Conservation (phyloP, 2,329 filamentous ascomycete genomes). For the Fusarium metavorans region DNA sequence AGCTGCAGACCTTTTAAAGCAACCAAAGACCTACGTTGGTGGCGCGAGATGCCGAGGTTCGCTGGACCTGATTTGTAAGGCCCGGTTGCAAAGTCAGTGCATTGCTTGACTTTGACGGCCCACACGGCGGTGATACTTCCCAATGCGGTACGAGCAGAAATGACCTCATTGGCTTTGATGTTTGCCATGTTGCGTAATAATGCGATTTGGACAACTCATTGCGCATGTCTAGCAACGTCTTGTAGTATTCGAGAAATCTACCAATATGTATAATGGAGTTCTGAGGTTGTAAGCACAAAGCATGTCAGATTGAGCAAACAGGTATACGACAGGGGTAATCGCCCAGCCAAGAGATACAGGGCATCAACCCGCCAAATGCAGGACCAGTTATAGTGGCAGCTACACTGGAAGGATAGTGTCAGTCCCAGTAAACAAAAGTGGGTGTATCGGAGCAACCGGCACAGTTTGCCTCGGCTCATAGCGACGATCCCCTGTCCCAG, state of each 20-base stretch:
- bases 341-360: neutral
- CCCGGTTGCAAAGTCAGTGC: slow-evolving; percentile 22
- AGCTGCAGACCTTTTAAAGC: neutral
- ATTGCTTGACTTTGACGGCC: slow-evolving; percentile 11
- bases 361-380: neutral
- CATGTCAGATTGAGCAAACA: neutral
- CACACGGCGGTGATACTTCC: slow-evolving; percentile 34
- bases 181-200: neutral
- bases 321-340: neutral
- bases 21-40: neutral
- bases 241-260: neutral
- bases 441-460: neutral
- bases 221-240: too few relatives aligned
- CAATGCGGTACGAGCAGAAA: slow-evolving; percentile 20
- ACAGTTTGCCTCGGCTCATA: neutral
- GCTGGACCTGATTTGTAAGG: slow-evolving; percentile 12
- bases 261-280: neutral
- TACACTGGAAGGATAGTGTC: neutral
- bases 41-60: slow-evolving; percentile 9
- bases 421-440: neutral
- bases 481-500: neutral
- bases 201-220: neutral
- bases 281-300: neutral
- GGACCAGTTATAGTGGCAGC: neutral
- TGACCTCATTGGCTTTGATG: slow-evolving; percentile 23